Conservation (phyloP, 495 filamentous ascomycete genomes). For the Tuber borchii region DNA sequence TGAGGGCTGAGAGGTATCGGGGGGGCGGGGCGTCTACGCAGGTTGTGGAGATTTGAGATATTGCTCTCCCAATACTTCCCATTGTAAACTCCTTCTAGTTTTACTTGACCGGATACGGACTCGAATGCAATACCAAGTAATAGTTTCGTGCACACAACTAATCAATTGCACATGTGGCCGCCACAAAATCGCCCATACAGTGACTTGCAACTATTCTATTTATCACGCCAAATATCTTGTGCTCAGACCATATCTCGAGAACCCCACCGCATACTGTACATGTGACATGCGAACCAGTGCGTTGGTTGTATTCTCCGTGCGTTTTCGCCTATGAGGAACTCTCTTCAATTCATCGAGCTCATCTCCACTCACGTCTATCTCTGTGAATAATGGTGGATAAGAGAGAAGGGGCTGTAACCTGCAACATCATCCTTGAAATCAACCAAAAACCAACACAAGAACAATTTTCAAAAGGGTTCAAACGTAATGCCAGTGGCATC, state of each 20-base stretch:
- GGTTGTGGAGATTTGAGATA: not conserved
- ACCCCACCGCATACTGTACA: not conserved
- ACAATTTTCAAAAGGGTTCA: too few relatives aligned
- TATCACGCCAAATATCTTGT: not conserved
- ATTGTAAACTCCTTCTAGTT: not conserved
- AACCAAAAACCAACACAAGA: too few relatives aligned
- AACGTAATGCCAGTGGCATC: too few relatives aligned
- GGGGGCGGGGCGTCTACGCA: not conserved
- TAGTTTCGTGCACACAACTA: not conserved
- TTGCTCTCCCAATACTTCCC: not conserved
- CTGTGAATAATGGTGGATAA: too few relatives aligned
- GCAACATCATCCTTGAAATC: too few relatives aligned
- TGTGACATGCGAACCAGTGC: too few relatives aligned
- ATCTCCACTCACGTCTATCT: too few relatives aligned
- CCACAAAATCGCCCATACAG: not conserved
- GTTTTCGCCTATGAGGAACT: not conserved
- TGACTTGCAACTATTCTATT: not conserved
- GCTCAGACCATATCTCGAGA: not conserved
- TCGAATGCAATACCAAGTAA: not conserved
- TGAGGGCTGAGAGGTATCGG: not conserved
- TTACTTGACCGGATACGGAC: not conserved
- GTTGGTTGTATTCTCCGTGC: not conserved
- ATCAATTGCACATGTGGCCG: not conserved
- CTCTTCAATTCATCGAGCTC: too few relatives aligned
- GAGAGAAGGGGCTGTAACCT: too few relatives aligned